Base-by-base conservation (phyloP, 2,329 filamentous ascomycete genomes). In the Xylariomycetidae sp. region DNA sequence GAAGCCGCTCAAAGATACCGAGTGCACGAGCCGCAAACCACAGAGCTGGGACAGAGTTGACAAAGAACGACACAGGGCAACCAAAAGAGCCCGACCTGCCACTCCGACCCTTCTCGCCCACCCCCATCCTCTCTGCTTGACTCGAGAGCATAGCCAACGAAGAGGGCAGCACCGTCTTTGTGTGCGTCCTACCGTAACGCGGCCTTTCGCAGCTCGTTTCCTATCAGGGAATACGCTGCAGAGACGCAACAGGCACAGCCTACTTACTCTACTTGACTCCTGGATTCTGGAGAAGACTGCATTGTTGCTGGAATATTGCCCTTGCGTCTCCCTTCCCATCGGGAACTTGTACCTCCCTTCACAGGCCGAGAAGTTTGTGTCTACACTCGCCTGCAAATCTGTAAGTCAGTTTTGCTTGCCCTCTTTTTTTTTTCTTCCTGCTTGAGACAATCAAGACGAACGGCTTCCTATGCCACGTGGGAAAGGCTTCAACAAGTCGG, bases 241-340 rank as follows among this genome's bases (percentile, higher is more conserved):
- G n/a, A n/a, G n/a, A n/a, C n/a, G n/a, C n/a, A n/a, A n/a, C n/a
- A n/a, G n/a, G n/a, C n/a, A n/a, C n/a, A n/a, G n/a, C n/a, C n/a
- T n/a, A 23, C 20, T 23, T 23, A 12, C 20, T 8, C 12, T 23
- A 12, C 20, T 23, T 23, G 20, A 8, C 12, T 23, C 20, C 12
- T 23, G 20, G 20, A 8, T 23, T 23, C 20, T 23, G 20, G 40
- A 40, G 28, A 38, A 39, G 35, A 42, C 48, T 44, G 48, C 54
- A 53, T 46, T 48, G 59, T 53, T 61, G 59, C 59, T 63, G 59
- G 49, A 61, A 63, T 59, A 63, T 58, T 59, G 59, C 59, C 59
- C 42, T 49, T 56, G 53, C 48, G 49, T 44, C 39, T 44, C 35
- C 40, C 32, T 33, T 29, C 24, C 22, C 27, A 34, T 27, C 41